Percentiles rank a stretch among this genome's conserved stretches.
Conservation (phyloP, 768 basidiomycete genomes). For the Mrakia frigida region DNA sequence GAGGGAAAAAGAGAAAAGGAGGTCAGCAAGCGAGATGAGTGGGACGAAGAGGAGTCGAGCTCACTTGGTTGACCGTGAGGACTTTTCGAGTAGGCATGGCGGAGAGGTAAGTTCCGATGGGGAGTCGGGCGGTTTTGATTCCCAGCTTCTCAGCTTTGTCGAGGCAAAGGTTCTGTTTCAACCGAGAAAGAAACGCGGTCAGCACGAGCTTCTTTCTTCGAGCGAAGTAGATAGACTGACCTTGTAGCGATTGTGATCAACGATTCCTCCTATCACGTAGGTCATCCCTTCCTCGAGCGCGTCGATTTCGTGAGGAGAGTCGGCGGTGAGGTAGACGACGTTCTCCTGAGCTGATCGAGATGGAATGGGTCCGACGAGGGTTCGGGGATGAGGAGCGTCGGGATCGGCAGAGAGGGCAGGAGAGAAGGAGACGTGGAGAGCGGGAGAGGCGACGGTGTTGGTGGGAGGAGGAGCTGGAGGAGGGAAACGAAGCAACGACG, state of each 20-base stretch:
- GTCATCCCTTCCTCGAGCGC: conserved; percentile 76
- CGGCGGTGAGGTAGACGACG: conserved; percentile 89
- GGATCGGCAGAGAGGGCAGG: not conserved
- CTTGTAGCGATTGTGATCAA: conserved; percentile 95
- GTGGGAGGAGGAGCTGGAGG: not conserved
- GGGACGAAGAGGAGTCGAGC: conserved; percentile 29
- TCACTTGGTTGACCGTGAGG: conserved; percentile 87
- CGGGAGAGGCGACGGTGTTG: not conserved
- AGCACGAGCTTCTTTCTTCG: too few relatives aligned
- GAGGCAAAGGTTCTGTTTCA: conserved; percentile 56
- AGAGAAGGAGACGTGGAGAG: not conserved
- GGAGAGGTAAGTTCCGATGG: conserved; percentile 85
- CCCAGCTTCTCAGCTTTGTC: conserved; percentile 71
- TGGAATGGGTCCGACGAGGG: conserved; percentile 5
- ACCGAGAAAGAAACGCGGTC: not conserved
- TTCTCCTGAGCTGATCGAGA: conserved; percentile 5
- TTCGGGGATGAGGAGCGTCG: not conserved
- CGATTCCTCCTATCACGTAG: conserved; percentile 93
- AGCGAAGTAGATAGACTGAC: too few relatives aligned
- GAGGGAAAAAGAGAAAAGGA: not conserved
- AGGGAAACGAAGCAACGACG: not conserved
- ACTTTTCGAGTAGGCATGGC: conserved; percentile 86
- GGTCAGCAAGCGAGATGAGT: not conserved
- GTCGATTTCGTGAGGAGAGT: conserved; percentile 77
- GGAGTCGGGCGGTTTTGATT: conserved; percentile 80